These are phyloP conservation scores for Coemansia sp. DNA, from an alignment of 192 early-diverging fungal species.

Conservation along the genomic window DNA sequence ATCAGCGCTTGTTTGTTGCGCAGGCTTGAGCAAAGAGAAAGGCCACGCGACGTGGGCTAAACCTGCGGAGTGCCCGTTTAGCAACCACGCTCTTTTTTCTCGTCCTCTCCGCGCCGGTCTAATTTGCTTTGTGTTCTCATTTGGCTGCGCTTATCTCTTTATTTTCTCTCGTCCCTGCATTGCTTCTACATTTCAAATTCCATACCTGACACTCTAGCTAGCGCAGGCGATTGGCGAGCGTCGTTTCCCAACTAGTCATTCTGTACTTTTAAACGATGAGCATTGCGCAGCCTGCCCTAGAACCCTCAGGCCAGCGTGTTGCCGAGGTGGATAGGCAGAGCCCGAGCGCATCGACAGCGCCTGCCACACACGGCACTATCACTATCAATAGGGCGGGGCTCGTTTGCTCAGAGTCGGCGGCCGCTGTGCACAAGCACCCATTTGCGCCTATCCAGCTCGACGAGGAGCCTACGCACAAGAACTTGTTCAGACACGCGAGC, in stretches of 20 bases:
- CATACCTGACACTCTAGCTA: background rate
- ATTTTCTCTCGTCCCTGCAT: background rate
- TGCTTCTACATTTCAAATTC: background rate
- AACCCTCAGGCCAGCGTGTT: background rate
- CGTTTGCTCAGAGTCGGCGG: background rate
- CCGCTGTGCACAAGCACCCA: constrained; percentile 36
- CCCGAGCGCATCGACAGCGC: background rate
- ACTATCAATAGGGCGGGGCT: background rate
- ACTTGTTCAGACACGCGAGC: constrained; percentile 18
- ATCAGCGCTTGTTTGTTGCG: too few species aligned
- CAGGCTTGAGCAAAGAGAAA: too few species aligned
- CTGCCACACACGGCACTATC: background rate
- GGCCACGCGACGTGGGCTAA: too few species aligned
- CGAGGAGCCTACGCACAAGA: constrained; percentile 28
- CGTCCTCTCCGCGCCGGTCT: too few species aligned
- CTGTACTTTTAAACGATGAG: background rate
- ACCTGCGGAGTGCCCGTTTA: too few species aligned
- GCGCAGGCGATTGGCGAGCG: background rate
- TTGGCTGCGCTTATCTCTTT: background rate
- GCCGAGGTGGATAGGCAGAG: background rate
- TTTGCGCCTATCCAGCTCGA: constrained; percentile 31
- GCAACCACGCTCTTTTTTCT: too few species aligned
- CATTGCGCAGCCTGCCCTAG: background rate
- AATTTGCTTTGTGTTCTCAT: too few species aligned
- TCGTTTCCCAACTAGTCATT: background rate